A percentile compares a stretch with the other conserved stretches of the same genome.
phyloP scores from a whole-genome alignment of 495 filamentous ascomycete genomes.

The Penicillium diatomitis region DNA sequence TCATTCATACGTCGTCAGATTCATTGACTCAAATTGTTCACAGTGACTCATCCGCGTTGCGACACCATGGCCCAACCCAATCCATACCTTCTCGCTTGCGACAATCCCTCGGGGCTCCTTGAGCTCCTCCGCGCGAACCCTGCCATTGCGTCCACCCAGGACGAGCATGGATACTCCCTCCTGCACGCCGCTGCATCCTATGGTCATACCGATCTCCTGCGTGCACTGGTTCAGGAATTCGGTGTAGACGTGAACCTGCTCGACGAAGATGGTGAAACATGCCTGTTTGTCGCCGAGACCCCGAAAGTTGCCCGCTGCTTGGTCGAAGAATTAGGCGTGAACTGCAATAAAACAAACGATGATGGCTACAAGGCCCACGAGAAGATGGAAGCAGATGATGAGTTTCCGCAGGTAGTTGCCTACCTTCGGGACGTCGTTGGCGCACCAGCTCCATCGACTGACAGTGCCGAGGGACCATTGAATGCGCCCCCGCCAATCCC shows the following conservation, averaged over 20 bases:
- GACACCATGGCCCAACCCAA: slow-evolving; percentile 50
- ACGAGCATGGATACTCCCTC: slow-evolving; percentile 82
- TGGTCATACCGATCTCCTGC: slow-evolving; percentile 71
- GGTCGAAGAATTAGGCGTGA: slow-evolving; percentile 71
- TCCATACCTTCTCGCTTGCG: slow-evolving; percentile 68
- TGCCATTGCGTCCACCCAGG: slow-evolving; percentile 56
- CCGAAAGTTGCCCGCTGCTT: slow-evolving; percentile 65
- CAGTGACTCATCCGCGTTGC: slow-evolving; percentile 7
- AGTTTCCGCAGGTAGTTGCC: slow-evolving; percentile 56
- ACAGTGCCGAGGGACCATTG: slow-evolving; percentile 18
- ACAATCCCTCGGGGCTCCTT: slow-evolving; percentile 57
- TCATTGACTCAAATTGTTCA: background rate
- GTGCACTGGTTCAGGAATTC: slow-evolving; percentile 66
- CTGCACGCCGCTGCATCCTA: slow-evolving; percentile 91
- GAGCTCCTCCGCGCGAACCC: slow-evolving; percentile 58
- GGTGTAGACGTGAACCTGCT: slow-evolving; percentile 66
- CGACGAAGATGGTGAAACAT: slow-evolving; percentile 87
- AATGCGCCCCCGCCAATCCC: slow-evolving; percentile 48
- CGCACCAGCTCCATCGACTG: slow-evolving; percentile 12
- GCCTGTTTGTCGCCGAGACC: slow-evolving; percentile 76
- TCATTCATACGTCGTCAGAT: background rate
- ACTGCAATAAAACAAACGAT: slow-evolving; percentile 49
- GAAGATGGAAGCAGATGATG: slow-evolving; percentile 59
- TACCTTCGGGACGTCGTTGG: slow-evolving; percentile 51
- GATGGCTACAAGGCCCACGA: slow-evolving; percentile 64